These are phyloP conservation scores for Pogostemon cablin DNA, from an alignment of 257 asterid genomes.

Conservation along the genomic window DNA sequence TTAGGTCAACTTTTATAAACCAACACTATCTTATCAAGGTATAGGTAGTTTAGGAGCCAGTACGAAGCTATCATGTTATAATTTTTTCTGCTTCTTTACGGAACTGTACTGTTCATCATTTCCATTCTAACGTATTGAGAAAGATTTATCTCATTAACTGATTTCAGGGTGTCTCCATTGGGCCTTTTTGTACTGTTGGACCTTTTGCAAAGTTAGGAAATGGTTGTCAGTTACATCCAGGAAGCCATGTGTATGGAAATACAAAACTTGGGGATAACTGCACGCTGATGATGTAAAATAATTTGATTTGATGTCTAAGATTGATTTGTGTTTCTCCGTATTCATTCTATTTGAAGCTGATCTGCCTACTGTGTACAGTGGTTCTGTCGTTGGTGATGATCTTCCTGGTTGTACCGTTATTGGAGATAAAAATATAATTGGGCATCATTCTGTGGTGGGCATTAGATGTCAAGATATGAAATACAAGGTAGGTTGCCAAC, in stretches of 20 bases:
- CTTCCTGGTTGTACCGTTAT: constrained; percentile 81
- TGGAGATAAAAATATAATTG: constrained; percentile 79
- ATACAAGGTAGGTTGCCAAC: constrained; percentile 59
- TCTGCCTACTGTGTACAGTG: constrained; percentile 51
- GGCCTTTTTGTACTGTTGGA: constrained; percentile 90
- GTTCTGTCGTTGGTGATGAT: constrained; percentile 93
- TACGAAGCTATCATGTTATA: neutral
- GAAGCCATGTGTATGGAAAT: constrained; percentile 82
- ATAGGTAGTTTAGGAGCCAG: no score
- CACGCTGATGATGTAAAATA: constrained; percentile 66
- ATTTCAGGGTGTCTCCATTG: constrained; percentile 78
- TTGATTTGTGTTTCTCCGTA: neutral
- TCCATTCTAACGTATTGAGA: constrained; percentile 29
- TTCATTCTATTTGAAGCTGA: constrained; percentile 24
- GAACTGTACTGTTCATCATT: constrained; percentile 3
- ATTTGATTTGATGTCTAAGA: neutral
- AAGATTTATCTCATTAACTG: constrained; percentile 14
- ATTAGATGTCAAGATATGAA: constrained; percentile 90
- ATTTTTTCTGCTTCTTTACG: constrained; percentile 22
- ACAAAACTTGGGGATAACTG: constrained; percentile 83
- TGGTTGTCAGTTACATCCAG: constrained; percentile 69
- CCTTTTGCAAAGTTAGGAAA: constrained; percentile 76
- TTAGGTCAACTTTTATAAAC: neutral
- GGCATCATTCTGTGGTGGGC: constrained; percentile 91
- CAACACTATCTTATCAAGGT: no score